Base-by-base conservation (phyloP, 352 stramenopile species). In the Phytophthora ramorum region DNA sequence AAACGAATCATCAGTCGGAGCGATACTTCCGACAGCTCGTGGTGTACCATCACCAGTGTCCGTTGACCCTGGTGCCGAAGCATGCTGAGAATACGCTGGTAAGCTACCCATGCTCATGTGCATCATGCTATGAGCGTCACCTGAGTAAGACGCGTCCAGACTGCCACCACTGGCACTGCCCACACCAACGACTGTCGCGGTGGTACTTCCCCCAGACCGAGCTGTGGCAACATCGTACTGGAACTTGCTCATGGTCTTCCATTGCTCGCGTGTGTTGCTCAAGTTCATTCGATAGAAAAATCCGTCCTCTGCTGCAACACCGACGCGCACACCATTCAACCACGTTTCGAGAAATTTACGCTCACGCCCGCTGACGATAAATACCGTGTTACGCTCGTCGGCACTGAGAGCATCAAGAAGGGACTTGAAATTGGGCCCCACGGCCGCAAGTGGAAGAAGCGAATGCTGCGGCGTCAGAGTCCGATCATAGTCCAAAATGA, bases 331-430 rank as follows among this genome's bases (percentile, higher is more conserved):
- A 2, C 82, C 82, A 30, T 88, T 83, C 40, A 97, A 67, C 90
- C 90, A 97, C 38, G 86, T 96, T 58, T 97, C 90, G n/a, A 97
- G 76, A 47, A 97, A 97, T 58, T 93, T 92, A 19, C 87, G 77
- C 50, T 97, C 89, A 13, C 88, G 83, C 7, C 71, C 79, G 38
- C 80, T 91, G 20, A 94, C 65, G 43, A 94, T 90, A 59, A 90
- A 93, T 47, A 94, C 82, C 24, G 81, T 92, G 65, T 92, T 94
- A 47, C 73, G 72, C 43, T 84, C 70, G 44, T 93, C 84, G 9
- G 75, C 71, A 46, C 68, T 90, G 14, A 94, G 58, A 28, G 83
- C 81, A 59, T 91, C 84, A n/a, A 95, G 66, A 7, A 94, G 52
- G 4, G 71, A 78, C 73, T 90, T 91, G 66, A 93, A 91, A 63